Evolutionary conservation across 306 rosid genomes (phyloP).

Genomic region (Cucurbita pepo): DNA sequence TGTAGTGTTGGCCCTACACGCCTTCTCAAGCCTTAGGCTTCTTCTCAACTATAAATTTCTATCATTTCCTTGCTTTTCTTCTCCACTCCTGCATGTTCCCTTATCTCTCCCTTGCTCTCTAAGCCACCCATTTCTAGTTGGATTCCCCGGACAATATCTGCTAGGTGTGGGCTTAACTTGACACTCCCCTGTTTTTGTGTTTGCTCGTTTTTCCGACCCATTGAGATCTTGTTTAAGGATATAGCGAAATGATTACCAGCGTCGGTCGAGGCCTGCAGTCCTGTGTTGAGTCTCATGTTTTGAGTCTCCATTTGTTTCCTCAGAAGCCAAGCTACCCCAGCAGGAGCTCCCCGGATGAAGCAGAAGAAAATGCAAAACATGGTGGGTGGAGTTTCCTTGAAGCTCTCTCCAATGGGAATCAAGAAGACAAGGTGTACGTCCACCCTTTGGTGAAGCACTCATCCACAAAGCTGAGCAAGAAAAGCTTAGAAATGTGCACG

Average conservation of each 20-base stretch:
- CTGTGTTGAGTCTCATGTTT: slow-evolving; percentile 28
- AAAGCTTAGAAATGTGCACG: slow-evolving; percentile 50
- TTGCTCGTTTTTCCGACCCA: background rate
- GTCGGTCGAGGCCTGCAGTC: slow-evolving; percentile 26
- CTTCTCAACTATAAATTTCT: slow-evolving; percentile 44
- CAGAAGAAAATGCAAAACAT: background rate
- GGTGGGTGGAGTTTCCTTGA: slow-evolving; percentile 28
- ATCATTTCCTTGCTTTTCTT: slow-evolving; percentile 19
- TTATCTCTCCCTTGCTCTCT: background rate
- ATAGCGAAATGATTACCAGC: slow-evolving; percentile 29
- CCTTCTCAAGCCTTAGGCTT: background rate
- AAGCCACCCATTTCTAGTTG: slow-evolving; percentile 3
- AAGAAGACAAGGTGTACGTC: slow-evolving; percentile 14
- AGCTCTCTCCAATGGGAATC: slow-evolving; percentile 14
- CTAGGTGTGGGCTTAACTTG: background rate
- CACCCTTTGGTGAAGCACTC: slow-evolving; percentile 6
- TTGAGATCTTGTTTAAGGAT: slow-evolving; percentile 1
- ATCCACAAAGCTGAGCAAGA: slow-evolving; percentile 21
- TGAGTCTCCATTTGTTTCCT: slow-evolving; percentile 35
- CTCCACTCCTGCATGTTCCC: slow-evolving; percentile 9
- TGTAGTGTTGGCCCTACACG: background rate
- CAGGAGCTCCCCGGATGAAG: background rate
- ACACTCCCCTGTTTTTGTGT: slow-evolving; percentile 10
- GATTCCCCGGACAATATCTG: no score
- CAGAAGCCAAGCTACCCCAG: background rate